Percentiles rank a stretch among this genome's conserved stretches.
Evolutionary conservation across 2,329 filamentous ascomycete genomes (phyloP).

Genomic region (Colletotrichum tamarilloi): DNA sequence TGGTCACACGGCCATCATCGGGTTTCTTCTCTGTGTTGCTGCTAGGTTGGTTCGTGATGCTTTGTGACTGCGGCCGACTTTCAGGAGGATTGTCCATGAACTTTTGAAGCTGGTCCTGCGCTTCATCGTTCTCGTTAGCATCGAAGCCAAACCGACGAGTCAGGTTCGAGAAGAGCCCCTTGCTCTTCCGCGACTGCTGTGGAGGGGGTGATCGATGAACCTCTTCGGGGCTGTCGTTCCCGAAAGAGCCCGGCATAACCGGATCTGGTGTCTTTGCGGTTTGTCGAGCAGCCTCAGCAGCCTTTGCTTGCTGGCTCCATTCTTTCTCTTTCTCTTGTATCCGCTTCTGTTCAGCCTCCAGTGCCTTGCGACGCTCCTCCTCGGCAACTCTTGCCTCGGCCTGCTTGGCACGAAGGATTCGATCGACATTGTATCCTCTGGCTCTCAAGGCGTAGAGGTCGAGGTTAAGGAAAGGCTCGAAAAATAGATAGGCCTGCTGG

Average conservation of each 20-base stretch:
- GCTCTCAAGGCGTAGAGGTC: constrained; percentile 84
- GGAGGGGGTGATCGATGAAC: constrained; percentile 42
- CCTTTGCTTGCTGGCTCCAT: constrained; percentile 57
- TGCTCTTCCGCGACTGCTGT: constrained; percentile 54
- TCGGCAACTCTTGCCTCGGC: constrained; percentile 90
- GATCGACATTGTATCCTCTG: constrained; percentile 96
- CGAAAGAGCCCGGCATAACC: constrained; percentile 81
- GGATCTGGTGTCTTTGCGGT: constrained; percentile 54
- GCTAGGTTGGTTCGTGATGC: constrained; percentile 1
- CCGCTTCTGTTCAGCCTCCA: constrained; percentile 77
- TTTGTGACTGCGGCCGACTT: constrained; percentile 17
- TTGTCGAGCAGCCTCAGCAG: constrained; percentile 51
- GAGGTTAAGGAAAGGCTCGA: constrained; percentile 90
- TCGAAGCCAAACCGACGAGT: constrained; percentile 77
- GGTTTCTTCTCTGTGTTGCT: constrained; percentile 40
- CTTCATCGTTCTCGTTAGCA: constrained; percentile 53
- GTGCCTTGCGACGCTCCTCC: constrained; percentile 78
- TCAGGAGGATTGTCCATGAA: constrained; percentile 51
- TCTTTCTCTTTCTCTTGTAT: constrained; percentile 67
- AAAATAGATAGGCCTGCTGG: constrained; percentile 88
- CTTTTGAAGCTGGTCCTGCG: constrained; percentile 56
- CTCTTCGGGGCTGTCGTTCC: constrained; percentile 69
- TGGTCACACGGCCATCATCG: constrained; percentile 67
- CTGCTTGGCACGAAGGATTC: constrained; percentile 88
- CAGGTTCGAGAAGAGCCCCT: constrained; percentile 75